A percentile compares a stretch with the other conserved stretches of the same genome.
phyloP scores from a whole-genome alignment of 768 basidiomycete species.

The Jaapia argillacea region DNA sequence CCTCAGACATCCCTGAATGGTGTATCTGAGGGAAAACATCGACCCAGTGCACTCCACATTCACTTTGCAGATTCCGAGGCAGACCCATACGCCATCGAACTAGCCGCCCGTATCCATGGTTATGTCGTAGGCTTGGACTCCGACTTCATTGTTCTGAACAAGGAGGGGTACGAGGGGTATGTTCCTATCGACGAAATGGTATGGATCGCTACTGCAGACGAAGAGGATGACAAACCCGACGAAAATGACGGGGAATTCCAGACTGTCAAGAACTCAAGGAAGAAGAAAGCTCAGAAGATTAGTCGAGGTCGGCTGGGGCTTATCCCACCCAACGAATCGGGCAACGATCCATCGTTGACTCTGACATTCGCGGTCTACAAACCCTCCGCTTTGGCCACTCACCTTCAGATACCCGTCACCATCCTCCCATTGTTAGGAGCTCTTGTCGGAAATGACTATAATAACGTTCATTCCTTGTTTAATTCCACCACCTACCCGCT shows the following conservation, averaged over 20 bases:
- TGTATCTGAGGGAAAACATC: slow-evolving; percentile 8
- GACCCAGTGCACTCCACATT: slow-evolving; percentile 32
- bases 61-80: slow-evolving; percentile 77
- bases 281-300: slow-evolving; percentile 24
- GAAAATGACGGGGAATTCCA: slow-evolving; percentile 48
- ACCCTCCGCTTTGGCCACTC: slow-evolving; percentile 49
- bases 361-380: slow-evolving; percentile 51
- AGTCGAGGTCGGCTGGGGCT: slow-evolving; percentile 19
- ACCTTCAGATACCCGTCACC: slow-evolving; percentile 56
- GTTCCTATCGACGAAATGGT: slow-evolving; percentile 69
- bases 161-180: slow-evolving; percentile 70
- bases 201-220: slow-evolving; percentile 35
- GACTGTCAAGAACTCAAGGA: slow-evolving; percentile 42
- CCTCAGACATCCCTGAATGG: too few species aligned
- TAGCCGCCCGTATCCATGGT: slow-evolving; percentile 62
- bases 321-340: slow-evolving; percentile 42
- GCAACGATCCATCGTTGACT: slow-evolving; percentile 33
- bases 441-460: slow-evolving; percentile 63
- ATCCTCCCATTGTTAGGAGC: slow-evolving; percentile 73
- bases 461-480: too few species aligned
- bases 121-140: slow-evolving; percentile 77
- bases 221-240: slow-evolving; percentile 15
- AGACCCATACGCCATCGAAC: slow-evolving; percentile 76
- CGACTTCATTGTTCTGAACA: slow-evolving; percentile 71
- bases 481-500: slow-evolving; percentile 39